phyloP scores from a whole-genome alignment of 2,329 filamentous ascomycete genomes.

The Pseudogymnoascus destructans region DNA sequence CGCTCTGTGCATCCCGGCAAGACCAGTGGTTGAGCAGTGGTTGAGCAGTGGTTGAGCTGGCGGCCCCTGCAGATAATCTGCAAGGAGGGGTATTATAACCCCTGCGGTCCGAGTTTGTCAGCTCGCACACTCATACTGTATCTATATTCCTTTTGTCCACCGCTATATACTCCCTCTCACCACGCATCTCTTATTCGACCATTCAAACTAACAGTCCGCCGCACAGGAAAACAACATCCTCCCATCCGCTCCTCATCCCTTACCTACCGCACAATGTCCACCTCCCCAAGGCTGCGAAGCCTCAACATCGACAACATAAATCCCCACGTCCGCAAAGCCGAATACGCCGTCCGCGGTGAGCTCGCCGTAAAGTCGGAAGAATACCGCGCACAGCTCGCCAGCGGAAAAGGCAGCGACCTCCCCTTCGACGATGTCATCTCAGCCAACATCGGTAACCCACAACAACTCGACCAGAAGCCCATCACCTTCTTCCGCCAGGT shows the following conservation, averaged over 20 bases:
- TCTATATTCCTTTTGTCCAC: background rate
- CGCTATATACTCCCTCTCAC: background rate
- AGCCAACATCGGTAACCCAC: constrained; percentile 97
- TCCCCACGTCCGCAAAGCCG: constrained; percentile 68
- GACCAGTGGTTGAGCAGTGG: background rate
- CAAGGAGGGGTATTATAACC: constrained; percentile 1
- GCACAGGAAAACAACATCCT: background rate
- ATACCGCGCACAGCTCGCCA: constrained; percentile 62
- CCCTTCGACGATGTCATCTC: constrained; percentile 88
- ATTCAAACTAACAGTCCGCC: background rate
- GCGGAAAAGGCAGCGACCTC: constrained; percentile 41
- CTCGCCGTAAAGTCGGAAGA: constrained; percentile 87
- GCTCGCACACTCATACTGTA: background rate
- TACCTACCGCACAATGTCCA: constrained; percentile 23
- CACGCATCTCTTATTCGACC: background rate
- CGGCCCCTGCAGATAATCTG: background rate
- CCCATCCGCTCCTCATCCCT: background rate
- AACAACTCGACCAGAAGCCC: constrained; percentile 97
- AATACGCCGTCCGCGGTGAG: constrained; percentile 95
- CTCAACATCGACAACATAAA: constrained; percentile 85
- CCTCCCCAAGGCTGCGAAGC: constrained; percentile 31
- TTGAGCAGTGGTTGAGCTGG: background rate
- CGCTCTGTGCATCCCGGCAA: background rate
- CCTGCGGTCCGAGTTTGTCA: background rate
- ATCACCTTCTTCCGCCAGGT: constrained; percentile 99